Base-by-base conservation (phyloP, 2,329 filamentous ascomycete genomes). In the Xylaria polymorpha region DNA sequence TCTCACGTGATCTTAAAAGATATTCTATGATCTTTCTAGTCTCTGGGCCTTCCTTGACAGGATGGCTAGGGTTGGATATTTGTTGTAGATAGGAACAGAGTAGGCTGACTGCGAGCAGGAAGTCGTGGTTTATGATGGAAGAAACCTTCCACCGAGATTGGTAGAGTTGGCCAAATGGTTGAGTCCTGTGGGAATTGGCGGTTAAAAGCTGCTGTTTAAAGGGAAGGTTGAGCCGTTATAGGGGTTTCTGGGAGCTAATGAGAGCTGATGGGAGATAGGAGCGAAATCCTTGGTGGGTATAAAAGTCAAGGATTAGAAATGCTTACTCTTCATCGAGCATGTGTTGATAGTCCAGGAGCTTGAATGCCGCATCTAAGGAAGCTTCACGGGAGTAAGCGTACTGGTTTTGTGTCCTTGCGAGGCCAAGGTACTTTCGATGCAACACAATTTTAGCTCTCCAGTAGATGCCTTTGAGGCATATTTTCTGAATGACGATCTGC, bases 401-500 rank as follows among this genome's bases (percentile, higher is more conserved):
- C 22, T 74, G 79, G 57, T 61, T 72, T 15, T 44, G 41, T 4
- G n/a, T 15, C 14, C 7, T 15, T 18, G 41, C 14, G 5, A n/a
- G 41, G 62, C 79, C 82, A 70, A 89, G 81, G 71, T 84, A 87
- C 35, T 82, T 83, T 18, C 86, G 81, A 73, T 89, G 86, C n/a
- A 89, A 74, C 0, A 87, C 83, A 39, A 85, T 82, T 58, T 83
- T 82, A 9, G 83, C 79, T 72, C 86, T 86, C 55, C 84, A 82
- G 72, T 85, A 85, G 5, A 86, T 77, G 4, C 88, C 75, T 20
- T 87, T 82, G 25, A 88, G 74, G 48, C 84, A 86, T 69, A 86
- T 82, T 5, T 85, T 81, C 29, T 82, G 81, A 79, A 88, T 85
- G 39, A 89, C 82, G 9, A 85, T 72, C n/a, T 84, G 80, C 0